These are phyloP conservation scores for Diplodia scrobiculata DNA, from an alignment of 2,329 filamentous ascomycete genomes.

Conservation along the genomic window DNA sequence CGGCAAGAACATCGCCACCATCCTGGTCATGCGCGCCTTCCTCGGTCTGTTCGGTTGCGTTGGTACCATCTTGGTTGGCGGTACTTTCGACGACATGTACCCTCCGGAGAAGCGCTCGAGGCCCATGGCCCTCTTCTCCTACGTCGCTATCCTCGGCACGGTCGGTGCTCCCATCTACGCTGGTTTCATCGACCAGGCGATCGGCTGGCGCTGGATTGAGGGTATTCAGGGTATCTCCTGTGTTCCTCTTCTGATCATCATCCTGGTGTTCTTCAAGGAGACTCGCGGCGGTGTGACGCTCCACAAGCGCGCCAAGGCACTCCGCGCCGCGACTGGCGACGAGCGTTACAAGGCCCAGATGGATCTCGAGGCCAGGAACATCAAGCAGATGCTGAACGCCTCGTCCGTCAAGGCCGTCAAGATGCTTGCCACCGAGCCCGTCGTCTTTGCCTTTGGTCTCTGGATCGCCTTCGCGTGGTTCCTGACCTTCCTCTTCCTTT, in stretches of 20 bases:
- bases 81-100: conserved; percentile 56
- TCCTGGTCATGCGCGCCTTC: conserved; percentile 52
- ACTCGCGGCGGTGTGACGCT: conserved; percentile 54
- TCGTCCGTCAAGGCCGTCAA: conserved; percentile 57
- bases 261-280: conserved; percentile 51
- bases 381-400: conserved; percentile 52
- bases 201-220: conserved; percentile 59
- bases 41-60: conserved; percentile 56
- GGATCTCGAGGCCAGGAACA: conserved; percentile 55
- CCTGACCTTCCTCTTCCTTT: conserved; percentile 58
- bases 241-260: conserved; percentile 51
- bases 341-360: conserved; percentile 55
- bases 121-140: conserved; percentile 55
- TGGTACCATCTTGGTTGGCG: conserved; percentile 55
- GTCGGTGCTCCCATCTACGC: conserved; percentile 58
- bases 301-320: conserved; percentile 53
- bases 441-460: conserved; percentile 55
- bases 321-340: conserved; percentile 53
- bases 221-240: conserved; percentile 57
- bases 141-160: conserved; percentile 56
- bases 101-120: conserved; percentile 50
- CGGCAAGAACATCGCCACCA: conserved; percentile 53
- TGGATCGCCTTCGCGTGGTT: conserved; percentile 59
- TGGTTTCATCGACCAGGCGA: conserved; percentile 56
- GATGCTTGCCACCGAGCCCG: conserved; percentile 55